Conservation (phyloP, 2,329 filamentous ascomycete genomes). For the Hirsutella minnesotensis region DNA sequence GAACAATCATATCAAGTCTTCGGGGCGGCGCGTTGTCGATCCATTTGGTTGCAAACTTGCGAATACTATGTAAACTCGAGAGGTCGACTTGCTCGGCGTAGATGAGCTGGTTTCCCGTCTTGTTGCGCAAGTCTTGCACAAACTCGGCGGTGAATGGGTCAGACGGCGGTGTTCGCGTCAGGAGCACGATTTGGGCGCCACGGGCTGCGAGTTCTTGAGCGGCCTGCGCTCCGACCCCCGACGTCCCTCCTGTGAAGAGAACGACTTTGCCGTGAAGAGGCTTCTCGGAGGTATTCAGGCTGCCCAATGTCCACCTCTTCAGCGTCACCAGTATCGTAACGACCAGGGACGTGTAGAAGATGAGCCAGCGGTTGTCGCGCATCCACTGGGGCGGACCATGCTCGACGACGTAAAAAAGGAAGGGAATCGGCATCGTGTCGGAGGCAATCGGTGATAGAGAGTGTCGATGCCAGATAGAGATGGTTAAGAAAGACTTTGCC, state of each 20-base stretch:
- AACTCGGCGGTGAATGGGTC: constrained; percentile 89
- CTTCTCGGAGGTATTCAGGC: constrained; percentile 61
- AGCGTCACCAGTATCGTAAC: constrained; percentile 29
- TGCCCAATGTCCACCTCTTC: constrained; percentile 71
- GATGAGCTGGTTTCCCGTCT: constrained; percentile 73
- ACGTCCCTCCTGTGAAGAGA: constrained; percentile 89
- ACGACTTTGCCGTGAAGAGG: constrained; percentile 89
- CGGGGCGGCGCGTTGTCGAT: constrained; percentile 89
- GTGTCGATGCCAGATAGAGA: not conserved
- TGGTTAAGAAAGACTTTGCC: not conserved
- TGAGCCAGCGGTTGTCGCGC: constrained; percentile 28
- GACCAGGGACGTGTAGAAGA: constrained; percentile 26
- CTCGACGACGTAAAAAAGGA: constrained; percentile 32
- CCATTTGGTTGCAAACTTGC: constrained; percentile 93
- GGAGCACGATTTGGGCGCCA: constrained; percentile 81
- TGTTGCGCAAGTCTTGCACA: constrained; percentile 72
- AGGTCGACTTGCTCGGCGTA: constrained; percentile 95
- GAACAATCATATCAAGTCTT: constrained; percentile 78
- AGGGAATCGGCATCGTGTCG: constrained; percentile 38
- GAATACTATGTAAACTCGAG: constrained; percentile 75
- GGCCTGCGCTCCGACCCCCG: constrained; percentile 74
- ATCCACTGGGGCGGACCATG: constrained; percentile 39
- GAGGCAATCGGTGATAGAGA: not conserved
- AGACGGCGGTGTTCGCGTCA: constrained; percentile 69
- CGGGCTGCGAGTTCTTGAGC: constrained; percentile 63